Conservation (phyloP, 2,329 filamentous ascomycete genomes). For the Epicoccum nigrum region DNA sequence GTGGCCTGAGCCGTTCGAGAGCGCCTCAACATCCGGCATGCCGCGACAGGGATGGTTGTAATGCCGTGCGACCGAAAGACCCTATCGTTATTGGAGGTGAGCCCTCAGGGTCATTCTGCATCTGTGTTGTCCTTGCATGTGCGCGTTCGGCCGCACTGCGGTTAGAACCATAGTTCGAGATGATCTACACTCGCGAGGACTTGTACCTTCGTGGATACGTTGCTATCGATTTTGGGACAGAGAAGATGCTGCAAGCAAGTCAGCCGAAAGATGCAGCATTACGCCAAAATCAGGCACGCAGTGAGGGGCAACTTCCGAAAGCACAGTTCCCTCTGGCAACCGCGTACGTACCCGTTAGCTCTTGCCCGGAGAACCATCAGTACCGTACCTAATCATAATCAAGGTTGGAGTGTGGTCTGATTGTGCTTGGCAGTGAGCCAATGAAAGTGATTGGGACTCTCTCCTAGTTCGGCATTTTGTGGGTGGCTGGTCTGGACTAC, state of each 20-base stretch:
- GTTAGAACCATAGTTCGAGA: neutral
- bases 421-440: neutral
- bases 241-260: neutral
- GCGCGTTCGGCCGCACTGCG: conserved; percentile 5
- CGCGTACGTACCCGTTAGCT: neutral
- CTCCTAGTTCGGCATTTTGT: conserved; percentile 8
- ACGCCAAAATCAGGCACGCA: neutral
- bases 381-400: too few species aligned
- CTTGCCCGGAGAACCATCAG: neutral
- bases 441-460: neutral
- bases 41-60: conserved; percentile 16
- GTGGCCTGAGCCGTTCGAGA: neutral
- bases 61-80: conserved; percentile 7
- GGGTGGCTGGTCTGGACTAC: conserved; percentile 12
- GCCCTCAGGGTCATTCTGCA: neutral
- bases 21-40: conserved; percentile 6
- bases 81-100: conserved; percentile 6
- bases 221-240: too few species aligned
- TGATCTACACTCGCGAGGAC: conserved; percentile 1
- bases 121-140: conserved; percentile 18
- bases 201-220: neutral
- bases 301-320: too few species aligned
- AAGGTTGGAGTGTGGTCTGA: neutral
- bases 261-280: neutral
- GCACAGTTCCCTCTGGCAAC: neutral